phyloP scores from a whole-genome alignment of 768 basidiomycete species.

The Coprinopsis marcescibilis region DNA sequence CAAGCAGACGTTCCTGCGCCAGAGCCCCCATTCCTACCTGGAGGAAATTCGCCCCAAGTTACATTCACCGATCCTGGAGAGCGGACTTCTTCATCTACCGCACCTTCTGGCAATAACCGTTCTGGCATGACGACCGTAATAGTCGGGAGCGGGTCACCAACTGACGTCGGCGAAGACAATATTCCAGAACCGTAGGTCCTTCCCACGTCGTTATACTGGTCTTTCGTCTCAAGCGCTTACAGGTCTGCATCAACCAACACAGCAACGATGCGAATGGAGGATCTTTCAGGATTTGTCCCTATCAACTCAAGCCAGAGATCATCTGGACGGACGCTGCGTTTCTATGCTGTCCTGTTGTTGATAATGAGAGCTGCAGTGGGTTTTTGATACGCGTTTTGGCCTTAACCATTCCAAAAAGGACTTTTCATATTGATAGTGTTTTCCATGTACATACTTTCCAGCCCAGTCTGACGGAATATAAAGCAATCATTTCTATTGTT shows the following conservation, averaged over 20 bases:
- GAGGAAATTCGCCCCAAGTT: not conserved
- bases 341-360: not conserved
- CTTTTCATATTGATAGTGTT: too few species aligned
- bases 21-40: conserved; percentile 25
- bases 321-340: not conserved
- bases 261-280: conserved; percentile 8
- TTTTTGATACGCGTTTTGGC: too few species aligned
- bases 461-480: too few species aligned
- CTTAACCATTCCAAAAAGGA: too few species aligned
- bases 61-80: conserved; percentile 1
- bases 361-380: not conserved
- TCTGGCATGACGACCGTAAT: conserved; percentile 6
- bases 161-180: not conserved
- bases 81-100: conserved; percentile 1
- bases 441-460: too few species aligned
- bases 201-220: too few species aligned
- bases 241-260: too few species aligned
- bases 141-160: conserved; percentile 3
- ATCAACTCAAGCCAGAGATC: conserved; percentile 5
- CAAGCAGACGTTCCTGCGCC: conserved; percentile 29
- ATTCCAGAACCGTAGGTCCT: not conserved
- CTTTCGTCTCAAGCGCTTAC: too few species aligned
- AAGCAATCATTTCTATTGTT: conserved; percentile 1
- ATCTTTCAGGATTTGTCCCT: conserved; percentile 11
- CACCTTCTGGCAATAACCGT: too few species aligned